Evolutionary conservation across 768 basidiomycete genomes (phyloP), one percentile per base, ranked within the genome.

Genomic region (Boletus huronensis): DNA sequence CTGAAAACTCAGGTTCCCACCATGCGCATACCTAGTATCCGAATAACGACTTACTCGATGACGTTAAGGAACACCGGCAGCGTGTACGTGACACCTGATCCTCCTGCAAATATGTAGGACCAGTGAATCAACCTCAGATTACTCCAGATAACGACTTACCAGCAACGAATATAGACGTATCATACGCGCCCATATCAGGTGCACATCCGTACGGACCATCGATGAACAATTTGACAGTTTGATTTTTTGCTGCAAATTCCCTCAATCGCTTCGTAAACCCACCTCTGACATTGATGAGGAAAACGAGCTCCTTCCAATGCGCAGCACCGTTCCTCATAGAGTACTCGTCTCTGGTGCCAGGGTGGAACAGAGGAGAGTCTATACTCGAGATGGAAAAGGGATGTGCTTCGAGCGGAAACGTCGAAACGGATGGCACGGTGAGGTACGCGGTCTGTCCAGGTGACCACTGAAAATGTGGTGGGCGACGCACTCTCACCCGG

Each of bases 371-470:
- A 14, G 48, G 3, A 13, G 64, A 62, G 42, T 75, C 70, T 8
- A 77, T 62, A n/a, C 71, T 79, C 6, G 80, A 72, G 51, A 85
- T 84, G 0, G 84, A 83, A 67, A 86, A 85, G 2, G 84, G 84
- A 55, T 85, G 84, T 0, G 80, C 67, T 64, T 85, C 80, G 29
- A 79, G 74, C 6, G 79, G 77, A 26, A 74, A 63, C 0, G 50
- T 47, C 11, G 79, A 79, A 6, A 82, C 70, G 1, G 71, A 60
- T 5, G 82, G 82, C 58, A 84, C 69, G 10, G 71, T 74, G 21
- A 85, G 69, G 58, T 77, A 84, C 0, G 74, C 78, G 34, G 75
- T 74, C 65, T 85, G 84, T 8, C 84, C 84, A 0, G 84, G 74
- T 5, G 64, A 61, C 80, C 79, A 81, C 21, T 68, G 71, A 71